phyloP scores from a whole-genome alignment of 305 asterid species.

The Fraxinus floribunda region DNA sequence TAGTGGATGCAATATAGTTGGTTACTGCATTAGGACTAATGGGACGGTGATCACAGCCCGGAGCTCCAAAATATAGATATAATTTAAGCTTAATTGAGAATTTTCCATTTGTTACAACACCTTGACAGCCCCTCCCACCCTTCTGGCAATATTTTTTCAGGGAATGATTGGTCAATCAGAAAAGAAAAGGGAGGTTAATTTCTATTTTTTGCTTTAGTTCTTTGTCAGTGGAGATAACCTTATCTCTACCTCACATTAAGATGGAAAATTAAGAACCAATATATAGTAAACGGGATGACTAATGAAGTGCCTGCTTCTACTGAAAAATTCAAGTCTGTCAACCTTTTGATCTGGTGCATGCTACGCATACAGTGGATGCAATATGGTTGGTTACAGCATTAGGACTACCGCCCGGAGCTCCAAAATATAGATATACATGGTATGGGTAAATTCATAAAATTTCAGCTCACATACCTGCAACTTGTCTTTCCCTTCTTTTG shows the following conservation, averaged over 20 bases:
- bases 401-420: neutral
- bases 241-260: neutral
- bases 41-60: neutral
- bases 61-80: neutral
- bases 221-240: neutral
- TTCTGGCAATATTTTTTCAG: neutral
- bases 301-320: neutral
- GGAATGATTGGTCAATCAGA: neutral
- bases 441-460: neutral
- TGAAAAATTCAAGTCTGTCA: neutral
- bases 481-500: constrained; percentile 45
- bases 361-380: neutral
- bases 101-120: neutral
- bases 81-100: neutral
- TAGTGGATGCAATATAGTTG: neutral
- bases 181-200: neutral
- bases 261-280: neutral
- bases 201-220: neutral
- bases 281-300: neutral
- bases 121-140: neutral
- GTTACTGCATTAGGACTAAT: neutral
- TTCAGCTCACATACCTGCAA: constrained; percentile 37
- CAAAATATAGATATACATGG: neutral
- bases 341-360: neutral
- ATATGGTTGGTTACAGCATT: neutral